These are phyloP conservation scores for Hypoxylon sp. DNA, from an alignment of 2,329 filamentous ascomycete genomes.

Conservation along the genomic window DNA sequence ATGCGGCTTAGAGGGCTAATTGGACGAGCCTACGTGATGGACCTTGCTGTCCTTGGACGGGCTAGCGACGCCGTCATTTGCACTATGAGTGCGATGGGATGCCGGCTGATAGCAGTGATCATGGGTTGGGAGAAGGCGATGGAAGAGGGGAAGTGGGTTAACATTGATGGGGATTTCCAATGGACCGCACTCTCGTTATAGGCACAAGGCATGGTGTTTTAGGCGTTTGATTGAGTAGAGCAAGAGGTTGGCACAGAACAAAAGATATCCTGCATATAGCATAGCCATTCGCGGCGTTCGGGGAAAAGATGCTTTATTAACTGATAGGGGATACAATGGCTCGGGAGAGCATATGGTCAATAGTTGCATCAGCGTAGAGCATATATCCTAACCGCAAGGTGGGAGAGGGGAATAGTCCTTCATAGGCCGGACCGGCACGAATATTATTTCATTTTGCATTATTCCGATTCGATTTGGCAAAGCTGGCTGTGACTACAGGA, in stretches of 20 bases:
- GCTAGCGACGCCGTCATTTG: conserved; percentile 81
- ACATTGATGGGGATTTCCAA: conserved; percentile 79
- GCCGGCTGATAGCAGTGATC: conserved; percentile 84
- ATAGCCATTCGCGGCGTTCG: conserved; percentile 38
- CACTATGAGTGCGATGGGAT: conserved; percentile 79
- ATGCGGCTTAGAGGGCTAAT: conserved; percentile 79
- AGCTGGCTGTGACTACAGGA: neutral
- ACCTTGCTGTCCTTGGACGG: conserved; percentile 79
- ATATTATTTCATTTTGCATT: conserved; percentile 34
- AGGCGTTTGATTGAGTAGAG: conserved; percentile 30
- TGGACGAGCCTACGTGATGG: conserved; percentile 85
- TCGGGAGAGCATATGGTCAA: conserved; percentile 25
- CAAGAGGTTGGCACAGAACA: conserved; percentile 31
- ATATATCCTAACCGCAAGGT: conserved; percentile 34
- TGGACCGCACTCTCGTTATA: conserved; percentile 67
- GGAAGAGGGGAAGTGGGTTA: conserved; percentile 75
- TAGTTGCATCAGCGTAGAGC: conserved; percentile 28
- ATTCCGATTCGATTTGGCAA: neutral
- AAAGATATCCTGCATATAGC: conserved; percentile 46
- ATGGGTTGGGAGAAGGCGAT: conserved; percentile 85
- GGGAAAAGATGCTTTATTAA: conserved; percentile 23
- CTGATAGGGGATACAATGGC: conserved; percentile 27
- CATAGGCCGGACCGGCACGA: conserved; percentile 33
- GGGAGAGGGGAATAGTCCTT: conserved; percentile 18
- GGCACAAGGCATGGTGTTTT: conserved; percentile 37